Conservation (phyloP, 225 moss, liverwort and hornwort genomes). For the Pleurozium schreberi region DNA sequence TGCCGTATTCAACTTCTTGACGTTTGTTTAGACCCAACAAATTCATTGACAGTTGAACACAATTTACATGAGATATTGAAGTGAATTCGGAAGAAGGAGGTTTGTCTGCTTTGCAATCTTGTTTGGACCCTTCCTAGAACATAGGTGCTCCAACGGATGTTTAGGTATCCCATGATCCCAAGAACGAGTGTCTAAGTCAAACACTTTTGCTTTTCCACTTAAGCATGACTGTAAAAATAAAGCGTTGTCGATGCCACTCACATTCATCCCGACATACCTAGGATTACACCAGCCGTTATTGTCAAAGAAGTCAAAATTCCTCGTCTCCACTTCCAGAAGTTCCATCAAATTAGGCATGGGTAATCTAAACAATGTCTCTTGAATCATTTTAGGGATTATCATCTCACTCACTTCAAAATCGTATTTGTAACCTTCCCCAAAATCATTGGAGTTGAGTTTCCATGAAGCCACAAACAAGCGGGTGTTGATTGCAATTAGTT, state of each 20-base stretch:
- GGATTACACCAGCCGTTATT: accelerated
- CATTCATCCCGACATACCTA: background rate
- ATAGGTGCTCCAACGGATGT: background rate
- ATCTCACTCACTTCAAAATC: background rate
- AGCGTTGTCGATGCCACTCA: background rate
- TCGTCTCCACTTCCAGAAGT: background rate
- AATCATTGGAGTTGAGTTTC: accelerated
- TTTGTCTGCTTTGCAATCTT: background rate
- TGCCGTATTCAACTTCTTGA: background rate
- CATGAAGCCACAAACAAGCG: background rate
- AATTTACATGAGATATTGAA: background rate
- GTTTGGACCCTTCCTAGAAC: too few relatives aligned
- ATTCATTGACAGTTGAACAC: background rate
- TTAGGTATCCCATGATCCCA: background rate
- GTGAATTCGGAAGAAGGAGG: background rate
- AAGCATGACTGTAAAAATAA: background rate
- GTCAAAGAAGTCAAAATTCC: background rate
- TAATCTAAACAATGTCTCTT: background rate
- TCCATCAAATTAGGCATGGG: too few relatives aligned
- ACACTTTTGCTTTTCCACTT: background rate
- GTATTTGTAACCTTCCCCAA: background rate
- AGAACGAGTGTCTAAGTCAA: background rate
- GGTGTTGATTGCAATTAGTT: background rate
- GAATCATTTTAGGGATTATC: background rate
- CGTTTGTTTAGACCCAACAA: too few relatives aligned